Conservation (phyloP, 805 yeast species). For the Wickerhamiella lipophila region DNA sequence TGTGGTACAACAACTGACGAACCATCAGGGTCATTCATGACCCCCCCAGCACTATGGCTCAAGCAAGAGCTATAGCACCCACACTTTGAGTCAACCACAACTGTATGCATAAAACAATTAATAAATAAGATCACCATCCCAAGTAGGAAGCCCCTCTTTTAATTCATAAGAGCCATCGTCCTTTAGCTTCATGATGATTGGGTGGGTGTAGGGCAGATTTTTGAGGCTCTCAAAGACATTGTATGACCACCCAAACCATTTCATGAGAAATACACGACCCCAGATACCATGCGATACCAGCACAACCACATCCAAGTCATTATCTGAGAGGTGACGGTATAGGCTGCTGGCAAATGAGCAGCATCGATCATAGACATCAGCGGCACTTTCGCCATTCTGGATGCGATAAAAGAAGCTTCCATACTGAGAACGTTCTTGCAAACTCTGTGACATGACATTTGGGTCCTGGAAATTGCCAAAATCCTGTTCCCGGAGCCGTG, state of each 20-base stretch:
- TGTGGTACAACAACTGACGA: no score
- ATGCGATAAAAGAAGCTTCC: constrained; percentile 84
- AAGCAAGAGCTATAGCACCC: no score
- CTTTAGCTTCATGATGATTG: constrained; percentile 61
- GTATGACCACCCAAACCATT: constrained; percentile 89
- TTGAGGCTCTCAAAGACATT: constrained; percentile 75
- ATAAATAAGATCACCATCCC: constrained; percentile 40
- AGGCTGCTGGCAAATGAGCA: constrained; percentile 82
- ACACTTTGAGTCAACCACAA: no score
- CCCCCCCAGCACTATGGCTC: no score
- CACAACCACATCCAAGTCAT: constrained; percentile 64
- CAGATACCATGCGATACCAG: constrained; percentile 89
- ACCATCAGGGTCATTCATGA: no score
- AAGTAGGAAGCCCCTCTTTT: constrained; percentile 50
- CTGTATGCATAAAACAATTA: neutral
- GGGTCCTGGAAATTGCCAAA: constrained; percentile 61
- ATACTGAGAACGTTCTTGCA: constrained; percentile 76
- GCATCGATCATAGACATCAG: constrained; percentile 85
- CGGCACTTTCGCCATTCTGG: constrained; percentile 91
- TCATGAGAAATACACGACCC: constrained; percentile 85
- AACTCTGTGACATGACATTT: constrained; percentile 58
- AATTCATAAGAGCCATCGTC: constrained; percentile 34
- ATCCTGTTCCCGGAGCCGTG: constrained; percentile 87
- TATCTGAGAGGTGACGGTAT: constrained; percentile 60
- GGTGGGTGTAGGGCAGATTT: constrained; percentile 76